These are phyloP conservation scores for Neurospora sp. DNA, from an alignment of 495 filamentous ascomycete species.

Conservation along the genomic window DNA sequence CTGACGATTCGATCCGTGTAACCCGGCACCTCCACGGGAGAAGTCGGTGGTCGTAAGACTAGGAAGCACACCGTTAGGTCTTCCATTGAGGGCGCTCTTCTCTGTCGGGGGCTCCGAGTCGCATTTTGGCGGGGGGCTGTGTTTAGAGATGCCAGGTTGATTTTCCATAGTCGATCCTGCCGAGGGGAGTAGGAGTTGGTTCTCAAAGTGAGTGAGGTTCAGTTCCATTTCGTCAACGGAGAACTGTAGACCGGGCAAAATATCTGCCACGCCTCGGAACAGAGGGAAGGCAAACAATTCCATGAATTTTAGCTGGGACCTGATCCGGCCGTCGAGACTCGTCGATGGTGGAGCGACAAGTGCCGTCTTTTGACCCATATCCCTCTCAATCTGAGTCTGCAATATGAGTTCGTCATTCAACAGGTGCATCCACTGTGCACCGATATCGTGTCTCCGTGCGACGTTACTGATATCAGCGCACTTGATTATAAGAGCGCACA, in stretches of 20 bases:
- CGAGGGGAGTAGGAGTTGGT: constrained; percentile 33
- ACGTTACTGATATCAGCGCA: constrained; percentile 99
- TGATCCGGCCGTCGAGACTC: constrained; percentile 73
- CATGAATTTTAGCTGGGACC: constrained; percentile 91
- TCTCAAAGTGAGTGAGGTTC: constrained; percentile 67
- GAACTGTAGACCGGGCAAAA: constrained; percentile 75
- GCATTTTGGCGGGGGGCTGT: neutral
- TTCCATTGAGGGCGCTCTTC: neutral
- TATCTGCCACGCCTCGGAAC: constrained; percentile 74
- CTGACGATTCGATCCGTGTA: constrained; percentile 28
- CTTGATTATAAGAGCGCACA: constrained; percentile 88
- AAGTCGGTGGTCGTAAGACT: constrained; percentile 20
- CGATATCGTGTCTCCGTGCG: constrained; percentile 71
- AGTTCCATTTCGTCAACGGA: constrained; percentile 66
- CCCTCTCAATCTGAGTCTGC: constrained; percentile 83
- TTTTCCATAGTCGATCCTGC: constrained; percentile 5
- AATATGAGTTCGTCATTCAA: constrained; percentile 89
- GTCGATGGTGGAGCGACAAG: constrained; percentile 77
- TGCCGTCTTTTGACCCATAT: constrained; percentile 76
- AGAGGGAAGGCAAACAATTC: constrained; percentile 86
- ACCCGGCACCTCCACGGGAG: constrained; percentile 16
- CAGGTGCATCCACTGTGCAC: constrained; percentile 78
- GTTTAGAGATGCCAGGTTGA: constrained; percentile 3
- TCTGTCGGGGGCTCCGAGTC: constrained; percentile 9
- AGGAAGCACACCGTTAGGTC: constrained; percentile 24